Evolutionary conservation across 352 stramenopile species (phyloP).

Genomic region (Phytophthora agathidicida): DNA sequence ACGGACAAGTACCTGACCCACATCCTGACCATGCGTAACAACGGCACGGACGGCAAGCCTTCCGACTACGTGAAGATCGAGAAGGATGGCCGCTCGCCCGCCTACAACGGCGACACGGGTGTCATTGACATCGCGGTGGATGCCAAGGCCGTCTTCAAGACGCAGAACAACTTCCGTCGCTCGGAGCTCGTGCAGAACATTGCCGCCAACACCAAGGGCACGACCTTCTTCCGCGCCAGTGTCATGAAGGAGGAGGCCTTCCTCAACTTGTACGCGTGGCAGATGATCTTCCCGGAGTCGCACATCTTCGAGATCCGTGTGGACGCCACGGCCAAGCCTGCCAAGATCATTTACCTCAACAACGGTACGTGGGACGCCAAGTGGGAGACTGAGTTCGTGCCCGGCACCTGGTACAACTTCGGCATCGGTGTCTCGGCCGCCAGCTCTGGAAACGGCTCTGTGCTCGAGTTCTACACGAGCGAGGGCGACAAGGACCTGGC

Average conservation of each 20-base stretch:
- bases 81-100: constrained; percentile 45
- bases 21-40: constrained; percentile 66
- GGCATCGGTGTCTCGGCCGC: constrained; percentile 47
- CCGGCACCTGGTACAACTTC: constrained; percentile 72
- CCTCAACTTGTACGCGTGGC: constrained; percentile 60
- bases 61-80: constrained; percentile 55
- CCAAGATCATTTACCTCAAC: constrained; percentile 61
- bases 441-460: constrained; percentile 18
- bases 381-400: constrained; percentile 54
- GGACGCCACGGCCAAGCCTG: constrained; percentile 41
- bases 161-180: constrained; percentile 57
- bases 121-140: constrained; percentile 60
- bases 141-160: constrained; percentile 51
- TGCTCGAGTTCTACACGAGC: constrained; percentile 60
- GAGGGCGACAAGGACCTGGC: constrained; percentile 40
- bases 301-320: constrained; percentile 66
- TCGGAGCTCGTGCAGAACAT: constrained; percentile 69
- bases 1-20: constrained; percentile 64
- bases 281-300: constrained; percentile 64
- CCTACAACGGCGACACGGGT: constrained; percentile 59
- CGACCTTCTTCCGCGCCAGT: constrained; percentile 64
- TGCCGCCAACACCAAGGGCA: constrained; percentile 31
- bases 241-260: constrained; percentile 54
- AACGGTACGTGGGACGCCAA: constrained; percentile 49
- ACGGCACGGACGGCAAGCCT: constrained; percentile 34